phyloP scores from a whole-genome alignment of 192 early-diverging fungal genomes.

The Phlyctochytrium arcticum region DNA sequence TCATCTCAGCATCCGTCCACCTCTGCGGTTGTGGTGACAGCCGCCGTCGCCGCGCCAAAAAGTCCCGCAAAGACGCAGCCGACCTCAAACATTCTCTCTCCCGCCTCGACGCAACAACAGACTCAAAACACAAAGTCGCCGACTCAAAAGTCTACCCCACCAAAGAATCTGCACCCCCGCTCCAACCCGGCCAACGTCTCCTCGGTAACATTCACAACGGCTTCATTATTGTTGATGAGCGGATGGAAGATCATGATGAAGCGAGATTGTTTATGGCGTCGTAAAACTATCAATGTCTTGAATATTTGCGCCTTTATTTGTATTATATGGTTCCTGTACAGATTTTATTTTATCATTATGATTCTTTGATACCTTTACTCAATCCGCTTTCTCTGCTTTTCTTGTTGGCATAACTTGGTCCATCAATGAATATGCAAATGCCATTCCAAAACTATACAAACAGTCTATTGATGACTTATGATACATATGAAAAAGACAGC shows the following conservation, averaged over 20 bases:
- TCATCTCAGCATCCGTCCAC: neutral
- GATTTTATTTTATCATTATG: too few relatives aligned
- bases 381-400: too few relatives aligned
- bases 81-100: neutral
- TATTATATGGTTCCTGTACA: too few relatives aligned
- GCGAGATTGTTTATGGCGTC: neutral
- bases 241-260: neutral
- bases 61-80: neutral
- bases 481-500: too few relatives aligned
- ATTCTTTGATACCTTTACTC: too few relatives aligned
- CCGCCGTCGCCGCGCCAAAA: neutral
- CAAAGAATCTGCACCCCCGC: neutral
- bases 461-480: too few relatives aligned
- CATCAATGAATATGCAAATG: too few relatives aligned
- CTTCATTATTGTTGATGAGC: constrained; percentile 14
- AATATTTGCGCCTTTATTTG: too few relatives aligned
- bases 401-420: too few relatives aligned
- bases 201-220: constrained; percentile 14
- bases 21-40: neutral
- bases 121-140: neutral
- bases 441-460: too few relatives aligned
- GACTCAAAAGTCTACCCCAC: neutral
- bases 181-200: neutral
- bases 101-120: neutral
- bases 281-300: too few relatives aligned